Conservation (phyloP, 371 early-diverging fungal genomes). For the Quaeritorhiza haematococci region DNA sequence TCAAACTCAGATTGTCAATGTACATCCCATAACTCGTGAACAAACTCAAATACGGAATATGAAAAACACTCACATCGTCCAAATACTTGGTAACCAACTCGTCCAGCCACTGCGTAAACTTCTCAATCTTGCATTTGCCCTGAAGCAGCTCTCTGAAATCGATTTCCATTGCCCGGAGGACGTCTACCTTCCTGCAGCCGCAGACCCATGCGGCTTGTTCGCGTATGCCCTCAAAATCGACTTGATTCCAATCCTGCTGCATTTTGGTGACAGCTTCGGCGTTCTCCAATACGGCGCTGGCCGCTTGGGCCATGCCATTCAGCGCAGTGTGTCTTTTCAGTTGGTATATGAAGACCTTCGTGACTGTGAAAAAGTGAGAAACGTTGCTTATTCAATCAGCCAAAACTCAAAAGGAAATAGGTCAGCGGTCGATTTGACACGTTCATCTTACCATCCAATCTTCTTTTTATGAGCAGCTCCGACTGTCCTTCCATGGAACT, state of each 20-base stretch:
- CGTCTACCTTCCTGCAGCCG: constrained; percentile 38
- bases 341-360: constrained; percentile 47
- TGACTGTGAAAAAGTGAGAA: constrained; percentile 26
- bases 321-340: constrained; percentile 48
- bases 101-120: constrained; percentile 48
- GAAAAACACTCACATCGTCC: constrained; percentile 23
- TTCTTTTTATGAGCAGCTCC: constrained; percentile 16
- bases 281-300: constrained; percentile 32
- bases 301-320: constrained; percentile 48
- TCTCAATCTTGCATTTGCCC: constrained; percentile 24
- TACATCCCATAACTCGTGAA: too few relatives aligned
- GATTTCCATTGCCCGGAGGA: constrained; percentile 40
- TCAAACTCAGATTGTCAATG: too few relatives aligned
- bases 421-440: not conserved
- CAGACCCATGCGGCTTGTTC: constrained; percentile 54
- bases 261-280: constrained; percentile 30
- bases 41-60: too few relatives aligned
- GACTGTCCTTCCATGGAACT: constrained; percentile 28
- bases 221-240: constrained; percentile 44
- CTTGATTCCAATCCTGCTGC: constrained; percentile 42
- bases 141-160: constrained; percentile 36
- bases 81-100: constrained; percentile 33
- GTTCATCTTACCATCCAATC: constrained; percentile 13
- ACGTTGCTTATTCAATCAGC: not conserved
- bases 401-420: not conserved